Evolutionary conservation across 352 stramenopile genomes (phyloP).

Genomic region (Albugo candida): DNA sequence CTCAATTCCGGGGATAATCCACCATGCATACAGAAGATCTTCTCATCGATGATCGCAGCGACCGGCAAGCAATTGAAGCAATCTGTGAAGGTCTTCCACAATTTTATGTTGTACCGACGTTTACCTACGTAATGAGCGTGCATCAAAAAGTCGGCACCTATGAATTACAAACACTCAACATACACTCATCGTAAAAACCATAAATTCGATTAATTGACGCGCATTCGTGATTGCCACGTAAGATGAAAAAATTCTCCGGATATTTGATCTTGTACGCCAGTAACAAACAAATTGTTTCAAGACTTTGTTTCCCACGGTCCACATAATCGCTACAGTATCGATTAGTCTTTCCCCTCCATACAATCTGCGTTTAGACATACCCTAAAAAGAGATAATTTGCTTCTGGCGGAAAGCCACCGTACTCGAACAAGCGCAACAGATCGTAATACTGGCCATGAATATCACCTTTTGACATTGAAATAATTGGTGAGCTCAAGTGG

Average conservation of each 20-base stretch:
- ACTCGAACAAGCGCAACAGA: constrained; percentile 91
- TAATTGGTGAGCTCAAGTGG: constrained; percentile 1
- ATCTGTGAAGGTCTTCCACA: constrained; percentile 97
- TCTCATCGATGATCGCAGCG: constrained; percentile 96
- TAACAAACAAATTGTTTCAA: constrained; percentile 68
- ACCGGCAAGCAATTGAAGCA: constrained; percentile 88
- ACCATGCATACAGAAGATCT: constrained; percentile 99
- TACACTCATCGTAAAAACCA: constrained; percentile 64
- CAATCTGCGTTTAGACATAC: constrained; percentile 5
- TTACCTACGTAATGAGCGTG: constrained; percentile 25
- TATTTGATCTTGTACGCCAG: constrained; percentile 80
- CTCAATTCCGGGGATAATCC: constrained; percentile 89
- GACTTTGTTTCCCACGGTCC: constrained; percentile 75
- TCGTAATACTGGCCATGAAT: constrained; percentile 98
- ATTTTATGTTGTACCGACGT: constrained; percentile 89
- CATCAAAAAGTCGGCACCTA: not conserved
- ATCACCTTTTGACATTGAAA: constrained; percentile 47
- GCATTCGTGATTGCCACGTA: constrained; percentile 66
- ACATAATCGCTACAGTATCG: constrained; percentile 37
- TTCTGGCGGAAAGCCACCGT: constrained; percentile 75
- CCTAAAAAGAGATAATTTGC: constrained; percentile 64
- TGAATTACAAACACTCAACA: not conserved
- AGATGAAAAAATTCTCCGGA: constrained; percentile 68
- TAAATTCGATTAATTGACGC: constrained; percentile 72
- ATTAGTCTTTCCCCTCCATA: not conserved